Evolutionary conservation across 345 rosid genomes (phyloP), one percentile per base, ranked within the genome.

Genomic region (Alliaria petiolata): DNA sequence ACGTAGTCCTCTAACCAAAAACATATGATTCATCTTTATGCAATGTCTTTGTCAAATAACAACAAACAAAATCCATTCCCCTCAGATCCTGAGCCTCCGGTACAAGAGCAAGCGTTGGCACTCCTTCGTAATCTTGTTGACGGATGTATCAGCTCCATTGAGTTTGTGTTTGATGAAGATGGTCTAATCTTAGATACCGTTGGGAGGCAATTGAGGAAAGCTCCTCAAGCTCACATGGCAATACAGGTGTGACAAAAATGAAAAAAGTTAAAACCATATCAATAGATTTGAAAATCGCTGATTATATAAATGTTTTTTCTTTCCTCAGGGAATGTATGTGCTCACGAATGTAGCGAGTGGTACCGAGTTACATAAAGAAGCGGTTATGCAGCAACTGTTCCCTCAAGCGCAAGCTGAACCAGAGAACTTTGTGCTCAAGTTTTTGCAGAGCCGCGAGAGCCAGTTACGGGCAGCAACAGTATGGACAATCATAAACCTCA

Each of bases 41-140:
- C 31, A 56, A 81, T n/a, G 67, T 14, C 17, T 28, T 50, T 65
- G 49, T 13, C 49, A 33, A 49, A 42, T 66, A 59, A 67, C 26
- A 35, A 35, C 34, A 35, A 49, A 49, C 39, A 49, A 53, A 61
- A 30, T 78, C 76, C 28, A 57, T 46, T 42, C 19, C 76, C 71
- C 26, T 73, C 84, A 93, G 98, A 93, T 71, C 85, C 89, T 3
- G 98, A 93, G 75, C 85, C 86, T 17, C 76, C 47, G 20, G 93
- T 93, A 64, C 95, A 85, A 81, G 95, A 87, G 83, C 96, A 91
- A 83, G 91, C 98, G 69, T 78, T 93, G 74, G 97, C 88, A 14
- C 73, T 93, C 82, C 87, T 86, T 59, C 87, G 95, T 55, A 93
- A 93, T 79, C 87, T 93, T 68, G 83, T 85, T 68, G 97, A 91